Percentiles rank a stretch among this genome's conserved stretches.
Evolutionary conservation across 768 basidiomycete species (phyloP).

Genomic region (Lentinula detonsa): DNA sequence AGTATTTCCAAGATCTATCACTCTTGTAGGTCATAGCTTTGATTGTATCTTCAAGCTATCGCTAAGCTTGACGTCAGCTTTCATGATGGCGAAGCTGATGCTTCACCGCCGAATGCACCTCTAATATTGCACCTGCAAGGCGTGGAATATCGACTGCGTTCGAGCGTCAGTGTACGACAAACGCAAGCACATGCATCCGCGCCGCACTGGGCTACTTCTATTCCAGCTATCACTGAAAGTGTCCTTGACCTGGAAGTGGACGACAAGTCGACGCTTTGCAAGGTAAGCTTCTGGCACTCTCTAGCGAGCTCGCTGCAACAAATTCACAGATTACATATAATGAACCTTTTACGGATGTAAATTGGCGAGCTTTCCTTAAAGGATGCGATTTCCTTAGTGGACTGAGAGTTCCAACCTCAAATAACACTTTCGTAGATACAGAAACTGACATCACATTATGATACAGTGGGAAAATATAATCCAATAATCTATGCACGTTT

Average conservation of each 20-base stretch:
- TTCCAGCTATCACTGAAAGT: slow-evolving; percentile 36
- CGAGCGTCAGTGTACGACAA: slow-evolving; percentile 42
- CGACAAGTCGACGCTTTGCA: slow-evolving; percentile 43
- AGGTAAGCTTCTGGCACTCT: slow-evolving; percentile 33
- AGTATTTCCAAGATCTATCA: slow-evolving; percentile 33
- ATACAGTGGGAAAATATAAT: background rate
- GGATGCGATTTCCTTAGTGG: slow-evolving; percentile 19
- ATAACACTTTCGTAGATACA: background rate
- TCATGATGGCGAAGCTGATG: slow-evolving; percentile 17
- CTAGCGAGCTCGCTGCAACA: slow-evolving; percentile 1
- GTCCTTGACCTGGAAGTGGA: slow-evolving; percentile 48
- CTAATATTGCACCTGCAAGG: slow-evolving; percentile 29
- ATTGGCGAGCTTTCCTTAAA: slow-evolving; percentile 37
- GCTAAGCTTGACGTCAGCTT: slow-evolving; percentile 23
- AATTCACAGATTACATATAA: slow-evolving; percentile 38
- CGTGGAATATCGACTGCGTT: slow-evolving; percentile 38
- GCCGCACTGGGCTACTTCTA: background rate
- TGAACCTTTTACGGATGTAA: slow-evolving; percentile 25
- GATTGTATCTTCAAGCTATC: background rate
- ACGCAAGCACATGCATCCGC: slow-evolving; percentile 21
- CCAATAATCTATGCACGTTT: slow-evolving; percentile 26
- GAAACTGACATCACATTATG: slow-evolving; percentile 3
- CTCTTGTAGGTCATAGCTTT: slow-evolving; percentile 32
- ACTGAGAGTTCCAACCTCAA: background rate
- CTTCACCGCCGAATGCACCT: slow-evolving; percentile 42